Base-by-base conservation (phyloP, 106 monocot genomes). In the Dendrobium officinale region DNA sequence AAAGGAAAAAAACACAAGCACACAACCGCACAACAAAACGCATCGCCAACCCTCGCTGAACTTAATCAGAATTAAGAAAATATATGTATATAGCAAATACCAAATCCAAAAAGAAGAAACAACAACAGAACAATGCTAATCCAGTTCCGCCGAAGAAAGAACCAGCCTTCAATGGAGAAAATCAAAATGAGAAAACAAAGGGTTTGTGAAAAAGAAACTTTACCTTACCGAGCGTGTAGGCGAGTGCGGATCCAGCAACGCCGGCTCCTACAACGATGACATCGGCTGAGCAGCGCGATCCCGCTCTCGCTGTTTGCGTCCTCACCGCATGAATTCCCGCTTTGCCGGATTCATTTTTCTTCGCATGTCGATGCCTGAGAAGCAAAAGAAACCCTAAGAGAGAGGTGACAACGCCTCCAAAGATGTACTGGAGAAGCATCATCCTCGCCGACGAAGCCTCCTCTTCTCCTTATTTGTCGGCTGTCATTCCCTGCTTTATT, bases 241-340 rank as follows among this genome's bases (percentile, higher is more conserved):
- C 96, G 20, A 96, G 92, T 3, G 96, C 94, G 10, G 96, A 86
- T 16, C 96, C 96, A 24, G 92, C 94, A 13, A 96, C 92, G 4
- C 96, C 96, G 54, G 96, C 96, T 3, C 96, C 96, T 47, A 94
- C 96, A 47, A 96, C 75, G 67, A 96, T 83, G 42, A 96, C 89
- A 73, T 96, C 96, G 3, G 83, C 27, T 2, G 79, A 83, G 17
- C 72, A 72, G 33, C 2, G 37, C 6, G 29, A 29, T 2, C 33
- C 40, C 1, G 64, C 33, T 9, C 2, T 40, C 5, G 33, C 11
- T 5, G 22, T 22, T n/a, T 2, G 40, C 37, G 16, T 10, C 72
- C 16, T 6, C 72, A 72, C 26, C 64, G 72, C 9, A 22, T 15
- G 40, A 27, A 4, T 27, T 40, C 40, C 37, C 7, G 40, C 40